A percentile compares a stretch with the other conserved stretches of the same genome.
Conservation (phyloP, 495 filamentous ascomycete species). For the Xylaria sp. region DNA sequence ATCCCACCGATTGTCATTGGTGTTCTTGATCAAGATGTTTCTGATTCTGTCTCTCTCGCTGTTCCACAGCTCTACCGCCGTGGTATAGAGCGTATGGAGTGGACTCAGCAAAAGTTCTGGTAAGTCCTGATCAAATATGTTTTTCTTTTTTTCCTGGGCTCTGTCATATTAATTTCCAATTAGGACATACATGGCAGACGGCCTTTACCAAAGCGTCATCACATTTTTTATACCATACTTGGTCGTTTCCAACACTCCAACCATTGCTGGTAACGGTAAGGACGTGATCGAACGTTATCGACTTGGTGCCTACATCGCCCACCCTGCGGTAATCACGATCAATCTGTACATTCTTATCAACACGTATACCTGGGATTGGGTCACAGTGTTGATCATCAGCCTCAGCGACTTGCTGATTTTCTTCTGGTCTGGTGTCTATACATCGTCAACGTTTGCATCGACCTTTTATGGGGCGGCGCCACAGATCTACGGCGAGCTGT, state of each 20-base stretch:
- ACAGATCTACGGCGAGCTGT: constrained; percentile 78
- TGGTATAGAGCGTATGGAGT: constrained; percentile 96
- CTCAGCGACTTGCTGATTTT: constrained; percentile 89
- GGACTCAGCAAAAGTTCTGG: constrained; percentile 98
- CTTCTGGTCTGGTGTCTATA: constrained; percentile 96
- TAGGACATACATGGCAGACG: constrained; percentile 95
- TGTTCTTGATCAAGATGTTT: constrained; percentile 96
- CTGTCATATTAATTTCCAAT: constrained; percentile 37
- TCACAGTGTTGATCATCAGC: constrained; percentile 78
- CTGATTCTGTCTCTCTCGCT: constrained; percentile 89
- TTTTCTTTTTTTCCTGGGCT: background rate
- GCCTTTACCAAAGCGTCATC: constrained; percentile 91
- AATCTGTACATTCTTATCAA: constrained; percentile 96
- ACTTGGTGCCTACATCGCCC: constrained; percentile 82
- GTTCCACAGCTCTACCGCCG: constrained; percentile 95
- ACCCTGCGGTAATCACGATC: constrained; percentile 80
- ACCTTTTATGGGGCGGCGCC: constrained; percentile 79
- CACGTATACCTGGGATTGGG: constrained; percentile 97
- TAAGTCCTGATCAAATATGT: constrained; percentile 55
- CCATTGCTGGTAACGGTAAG: constrained; percentile 71
- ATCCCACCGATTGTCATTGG: constrained; percentile 95
- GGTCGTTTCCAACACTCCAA: constrained; percentile 70
- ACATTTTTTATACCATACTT: constrained; percentile 92
- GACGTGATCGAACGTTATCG: constrained; percentile 77
- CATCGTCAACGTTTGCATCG: constrained; percentile 57